These are phyloP conservation scores for Boletellus deceptivus DNA, from an alignment of 1,284 basidiomycete species.

Conservation along the genomic window DNA sequence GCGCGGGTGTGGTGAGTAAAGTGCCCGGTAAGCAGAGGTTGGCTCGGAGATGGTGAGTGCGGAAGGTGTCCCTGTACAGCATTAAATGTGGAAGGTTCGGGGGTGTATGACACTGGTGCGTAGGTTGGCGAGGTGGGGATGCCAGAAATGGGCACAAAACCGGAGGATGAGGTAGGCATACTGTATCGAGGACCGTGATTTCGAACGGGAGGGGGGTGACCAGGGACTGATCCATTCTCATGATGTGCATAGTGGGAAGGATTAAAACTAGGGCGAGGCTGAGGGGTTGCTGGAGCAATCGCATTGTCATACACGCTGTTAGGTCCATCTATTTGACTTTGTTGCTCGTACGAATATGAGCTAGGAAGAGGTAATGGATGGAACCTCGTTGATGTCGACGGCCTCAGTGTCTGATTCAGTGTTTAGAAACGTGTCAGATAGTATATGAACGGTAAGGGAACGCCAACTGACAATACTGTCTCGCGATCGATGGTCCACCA, in stretches of 20 bases:
- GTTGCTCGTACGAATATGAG: conserved; percentile 33
- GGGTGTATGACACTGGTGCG: conserved; percentile 37
- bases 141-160: conserved; percentile 53
- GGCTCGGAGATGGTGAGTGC: conserved; percentile 25
- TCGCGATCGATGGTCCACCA: conserved; percentile 51
- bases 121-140: conserved; percentile 26
- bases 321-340: conserved; percentile 18
- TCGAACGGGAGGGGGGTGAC: conserved; percentile 36
- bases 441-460: background rate
- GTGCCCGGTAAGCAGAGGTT: conserved; percentile 17
- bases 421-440: conserved; percentile 28
- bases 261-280: conserved; percentile 33
- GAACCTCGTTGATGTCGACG: conserved; percentile 42
- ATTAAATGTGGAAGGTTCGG: conserved; percentile 48
- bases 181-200: conserved; percentile 60
- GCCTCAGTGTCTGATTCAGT: conserved; percentile 37
- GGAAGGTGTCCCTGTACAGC: conserved; percentile 39
- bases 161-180: conserved; percentile 62
- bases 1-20: conserved; percentile 38
- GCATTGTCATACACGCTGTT: conserved; percentile 37
- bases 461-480: conserved; percentile 60
- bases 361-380: conserved; percentile 30
- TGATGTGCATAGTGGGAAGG: conserved; percentile 54
- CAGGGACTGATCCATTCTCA: conserved; percentile 39
- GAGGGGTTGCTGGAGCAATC: conserved; percentile 37